Conservation (phyloP, 176 grass and related monocot species). For the Carex myosuroides region DNA sequence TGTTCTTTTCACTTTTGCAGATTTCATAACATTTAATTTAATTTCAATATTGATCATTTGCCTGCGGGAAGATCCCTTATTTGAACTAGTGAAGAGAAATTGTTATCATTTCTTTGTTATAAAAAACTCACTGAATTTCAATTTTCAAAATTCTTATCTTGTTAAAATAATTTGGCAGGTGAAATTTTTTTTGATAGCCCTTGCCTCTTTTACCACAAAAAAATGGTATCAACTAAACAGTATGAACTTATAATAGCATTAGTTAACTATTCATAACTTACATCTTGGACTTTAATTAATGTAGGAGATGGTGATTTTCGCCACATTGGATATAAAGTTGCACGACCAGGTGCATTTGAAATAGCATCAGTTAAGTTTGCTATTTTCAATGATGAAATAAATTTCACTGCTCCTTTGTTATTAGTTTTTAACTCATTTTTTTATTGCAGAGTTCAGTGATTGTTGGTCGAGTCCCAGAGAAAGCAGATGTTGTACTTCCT, state of each 20-base stretch:
- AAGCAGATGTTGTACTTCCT: conserved; percentile 66
- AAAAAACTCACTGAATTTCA: not conserved
- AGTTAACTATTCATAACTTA: not conserved
- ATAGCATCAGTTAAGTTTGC: conserved; percentile 50
- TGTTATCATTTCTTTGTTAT: not conserved
- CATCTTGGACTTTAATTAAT: not conserved
- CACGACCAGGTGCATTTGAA: conserved; percentile 56
- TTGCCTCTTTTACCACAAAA: not conserved
- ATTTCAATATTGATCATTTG: not conserved
- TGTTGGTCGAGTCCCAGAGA: conserved; percentile 56
- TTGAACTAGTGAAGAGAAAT: not conserved
- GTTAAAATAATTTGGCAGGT: not conserved
- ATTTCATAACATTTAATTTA: not conserved
- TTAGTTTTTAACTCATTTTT: not conserved
- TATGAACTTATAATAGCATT: not conserved
- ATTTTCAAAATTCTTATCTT: not conserved
- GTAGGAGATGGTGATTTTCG: conserved; percentile 67
- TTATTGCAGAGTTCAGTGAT: conserved; percentile 37
- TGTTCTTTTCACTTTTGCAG: not conserved
- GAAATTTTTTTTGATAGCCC: not conserved
- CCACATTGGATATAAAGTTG: conserved; percentile 72
- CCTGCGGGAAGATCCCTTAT: not conserved
- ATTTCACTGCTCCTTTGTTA: not conserved
- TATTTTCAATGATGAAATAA: not conserved
- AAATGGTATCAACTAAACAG: not conserved